Evolutionary conservation across 495 filamentous ascomycete species (phyloP), one percentile per base, ranked within the genome.

Genomic region (Neurospora tetrasperma): DNA sequence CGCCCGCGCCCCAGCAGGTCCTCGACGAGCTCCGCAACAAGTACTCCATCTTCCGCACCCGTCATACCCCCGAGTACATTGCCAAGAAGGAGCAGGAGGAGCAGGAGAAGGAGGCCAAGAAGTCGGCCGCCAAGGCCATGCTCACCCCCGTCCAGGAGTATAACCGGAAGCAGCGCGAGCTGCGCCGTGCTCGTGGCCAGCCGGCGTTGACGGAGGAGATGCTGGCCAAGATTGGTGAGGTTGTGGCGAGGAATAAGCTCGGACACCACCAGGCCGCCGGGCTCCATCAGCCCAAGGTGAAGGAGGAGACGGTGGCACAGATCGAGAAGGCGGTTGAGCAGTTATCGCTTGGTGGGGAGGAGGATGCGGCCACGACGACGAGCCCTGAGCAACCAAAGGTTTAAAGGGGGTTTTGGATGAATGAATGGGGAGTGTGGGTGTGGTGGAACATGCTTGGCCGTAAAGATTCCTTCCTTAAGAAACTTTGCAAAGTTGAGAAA

Each of bases 21-120:
- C 87, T 98, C 75, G 92, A 98, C 80, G 95, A 98, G 85, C 85
- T 98, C 79, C 86, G 96, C 74, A 91, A 91, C 82, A 92, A 91
- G 76, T 98, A 91, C 88, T 90, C 88, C 73, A 89, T 87, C 74
- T 97, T 93, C 89, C 88, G 95, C 75, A 92, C 88, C 54, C 83
- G 94, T 35, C 94, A 97, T 80, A 91, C 94, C 44, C 82, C 83
- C 71, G 87, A 89, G 77, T 93, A 89, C 80, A 78, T 92, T 42
- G 86, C 82, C 72, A 84, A 78, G 85, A 90, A 88, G 82, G 82
- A 87, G 82, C 86, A 86, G 74, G 88, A 90, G 80, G 88, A 88
- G 73, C 82, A 85, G 71, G 87, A 84, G 78, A 87, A 89, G 82
- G 84, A 87, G 79, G 83, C 86, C 74, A 78, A 84, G 74, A 75